Base-by-base conservation (phyloP, 2,329 filamentous ascomycete species). In the Beauveria bassiana region DNA sequence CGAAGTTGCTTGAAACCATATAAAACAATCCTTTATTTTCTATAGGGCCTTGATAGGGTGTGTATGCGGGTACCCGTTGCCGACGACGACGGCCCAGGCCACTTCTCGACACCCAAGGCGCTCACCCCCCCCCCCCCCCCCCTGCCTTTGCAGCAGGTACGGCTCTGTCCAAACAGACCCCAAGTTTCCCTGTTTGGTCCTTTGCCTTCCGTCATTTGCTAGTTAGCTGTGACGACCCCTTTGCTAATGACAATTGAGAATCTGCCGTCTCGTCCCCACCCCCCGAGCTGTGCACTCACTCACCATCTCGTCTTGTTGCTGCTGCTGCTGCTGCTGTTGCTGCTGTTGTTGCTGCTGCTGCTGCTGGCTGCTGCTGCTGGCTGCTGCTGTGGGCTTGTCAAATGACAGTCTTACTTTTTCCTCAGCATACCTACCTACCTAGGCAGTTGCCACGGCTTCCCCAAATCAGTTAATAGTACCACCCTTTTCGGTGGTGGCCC, bases 51-150 rank as follows among this genome's bases (percentile, higher is more conserved):
- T 24, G 7, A 51, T 45, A 45, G 57, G 57, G 38, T 52, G 49
- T 59, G 52, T 52, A 59, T 59, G 57, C 57, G 47, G 57, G 47
- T 59, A 59, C 49, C 57, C 57, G 57, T 26, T 59, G 57, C 57
- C 57, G 49, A 59, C 49, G 47, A 59, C 47, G 57, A 52, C 47
- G 47, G 57, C 38, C 40, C 47, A 45, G 57, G 47, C 57, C 49
- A 46, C 57, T 38, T 59, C 38, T 59, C 47, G 57, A 59, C 47
- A 59, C 57, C 57, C 57, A 53, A 59, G 46, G 57, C 57, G 55
- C 45, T 49, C 55, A 42, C 26, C n/a, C 31, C 10, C 10, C 31
- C 28, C 28, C 28, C 28, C 46, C 46, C 55, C 31, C 10, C 31
- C 31, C 31, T 10, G 24, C 22, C 56, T 47, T 47, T 59, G 47